Base-by-base conservation (phyloP, 306 rosid genomes). In the Quercus ilex region DNA sequence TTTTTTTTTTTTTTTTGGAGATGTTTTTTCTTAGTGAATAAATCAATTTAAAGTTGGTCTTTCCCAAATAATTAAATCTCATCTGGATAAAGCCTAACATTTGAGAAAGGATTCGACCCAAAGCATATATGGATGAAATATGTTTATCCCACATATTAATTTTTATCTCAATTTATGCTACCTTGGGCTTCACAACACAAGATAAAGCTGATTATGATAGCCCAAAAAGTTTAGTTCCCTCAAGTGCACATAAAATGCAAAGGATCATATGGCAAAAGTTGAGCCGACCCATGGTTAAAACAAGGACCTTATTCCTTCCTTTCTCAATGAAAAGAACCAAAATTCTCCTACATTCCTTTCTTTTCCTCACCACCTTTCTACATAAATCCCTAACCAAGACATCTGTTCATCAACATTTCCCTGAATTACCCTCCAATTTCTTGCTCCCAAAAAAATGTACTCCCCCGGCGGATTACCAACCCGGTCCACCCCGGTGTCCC, bases 221-320 rank as follows among this genome's bases (percentile, higher is more conserved):
- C 15, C 53, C 53, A 2, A 49, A 49, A 49, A 12, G 26, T 21
- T 15, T 58, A 20, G 21, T 57, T 57, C 63, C 7, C 63, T 52
- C 17, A 55, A 26, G 19, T 55, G 49, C 63, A 19, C 64, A 13
- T n/a, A 26, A 28, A 33, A 56, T 13, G 41, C 17, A 56, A 23
- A 5, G 77, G 53, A 74, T 57, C 53, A 49, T 49, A 49, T 49
- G 4, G 15, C 64, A 20, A 6, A 25, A 0, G 15, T 26, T 20
- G 1, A 58, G 28, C 38, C 11, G 25, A 23, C 49, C 55, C 71
- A 20, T 41, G 28, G 5, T 4, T 64, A 51, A 28, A 62, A 38
- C 78, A 62, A 63, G 19, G 7, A 9, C 82, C 51, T 80, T 85
- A 91, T 92, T 92, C 98, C 69, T 94, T 90, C 67, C 96, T 85